Conservation (phyloP, 257 asterid species). For the Coffea canephora region DNA sequence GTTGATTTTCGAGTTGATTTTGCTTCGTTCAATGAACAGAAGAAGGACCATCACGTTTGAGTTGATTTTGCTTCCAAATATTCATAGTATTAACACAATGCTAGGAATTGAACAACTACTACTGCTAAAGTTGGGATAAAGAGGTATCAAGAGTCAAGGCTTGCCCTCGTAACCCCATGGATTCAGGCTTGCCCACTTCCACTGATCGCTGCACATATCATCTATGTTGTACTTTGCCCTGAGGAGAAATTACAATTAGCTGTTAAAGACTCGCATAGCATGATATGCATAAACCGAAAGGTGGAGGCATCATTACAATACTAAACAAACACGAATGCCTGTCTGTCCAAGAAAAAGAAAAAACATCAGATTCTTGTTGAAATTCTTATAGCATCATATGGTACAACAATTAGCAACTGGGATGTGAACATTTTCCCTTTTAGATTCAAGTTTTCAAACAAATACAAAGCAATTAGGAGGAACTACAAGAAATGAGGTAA, state of each 20-base stretch:
- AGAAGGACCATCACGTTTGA: too few species aligned
- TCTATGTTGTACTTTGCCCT: slow-evolving; percentile 89
- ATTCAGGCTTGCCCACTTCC: slow-evolving; percentile 92
- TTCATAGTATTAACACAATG: background rate
- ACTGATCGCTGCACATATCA: slow-evolving; percentile 95
- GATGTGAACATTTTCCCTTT: background rate
- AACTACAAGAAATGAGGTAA: background rate
- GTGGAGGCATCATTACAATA: background rate
- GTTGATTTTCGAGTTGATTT: too few species aligned
- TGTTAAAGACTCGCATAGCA: background rate
- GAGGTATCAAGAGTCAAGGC: slow-evolving; percentile 32
- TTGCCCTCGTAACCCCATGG: slow-evolving; percentile 68
- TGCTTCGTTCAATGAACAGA: background rate
- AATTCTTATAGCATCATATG: background rate
- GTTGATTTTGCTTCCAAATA: background rate
- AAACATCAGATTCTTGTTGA: background rate
- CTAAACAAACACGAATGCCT: background rate
- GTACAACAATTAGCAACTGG: background rate
- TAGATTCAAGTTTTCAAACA: background rate
- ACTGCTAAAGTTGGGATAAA: background rate
- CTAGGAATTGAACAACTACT: background rate
- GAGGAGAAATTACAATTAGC: slow-evolving; percentile 15
- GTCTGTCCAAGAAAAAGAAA: background rate
- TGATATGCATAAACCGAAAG: background rate
- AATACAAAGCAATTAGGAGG: background rate